Conservation (phyloP, 1,284 basidiomycete species). For the Moesziomyces globuligerus region DNA sequence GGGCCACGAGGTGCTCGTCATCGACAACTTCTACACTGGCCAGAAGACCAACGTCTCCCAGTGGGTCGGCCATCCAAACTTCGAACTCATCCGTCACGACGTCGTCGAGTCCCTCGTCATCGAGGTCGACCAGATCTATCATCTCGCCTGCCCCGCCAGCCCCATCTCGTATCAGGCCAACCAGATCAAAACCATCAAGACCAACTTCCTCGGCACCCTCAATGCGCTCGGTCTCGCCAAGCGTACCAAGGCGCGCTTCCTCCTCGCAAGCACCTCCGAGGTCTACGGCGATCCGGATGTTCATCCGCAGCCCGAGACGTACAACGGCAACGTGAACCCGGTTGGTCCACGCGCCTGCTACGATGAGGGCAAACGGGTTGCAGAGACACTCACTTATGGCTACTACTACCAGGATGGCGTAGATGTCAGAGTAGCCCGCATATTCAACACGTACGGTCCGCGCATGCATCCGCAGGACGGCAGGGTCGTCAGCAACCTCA, state of each 20-base stretch:
- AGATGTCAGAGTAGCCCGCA: slow-evolving; percentile 73
- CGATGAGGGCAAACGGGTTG: slow-evolving; percentile 78
- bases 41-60: slow-evolving; percentile 84
- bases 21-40: slow-evolving; percentile 99
- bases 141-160: slow-evolving; percentile 59
- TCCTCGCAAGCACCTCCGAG: slow-evolving; percentile 95
- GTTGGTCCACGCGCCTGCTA: slow-evolving; percentile 97
- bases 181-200: slow-evolving; percentile 76
- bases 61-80: slow-evolving; percentile 92
- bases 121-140: slow-evolving; percentile 62
- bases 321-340: slow-evolving; percentile 85
- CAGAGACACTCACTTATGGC: slow-evolving; percentile 58
- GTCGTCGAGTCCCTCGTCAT: slow-evolving; percentile 70
- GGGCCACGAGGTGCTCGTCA: slow-evolving; percentile 94
- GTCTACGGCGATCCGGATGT: slow-evolving; percentile 97
- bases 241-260: slow-evolving; percentile 93
- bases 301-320: slow-evolving; percentile 84
- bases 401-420: slow-evolving; percentile 93
- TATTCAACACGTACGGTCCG: slow-evolving; percentile 61
- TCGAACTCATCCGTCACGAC: slow-evolving; percentile 96
- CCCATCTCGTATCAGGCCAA: slow-evolving; percentile 60
- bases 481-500: slow-evolving; percentile 97
- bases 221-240: slow-evolving; percentile 99
- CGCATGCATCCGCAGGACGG: slow-evolving; percentile 93
- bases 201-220: slow-evolving; percentile 84